Evolutionary conservation across 2,329 filamentous ascomycete genomes (phyloP), one percentile per base, ranked within the genome.

Genomic region (Trichoderma brevicompactum): DNA sequence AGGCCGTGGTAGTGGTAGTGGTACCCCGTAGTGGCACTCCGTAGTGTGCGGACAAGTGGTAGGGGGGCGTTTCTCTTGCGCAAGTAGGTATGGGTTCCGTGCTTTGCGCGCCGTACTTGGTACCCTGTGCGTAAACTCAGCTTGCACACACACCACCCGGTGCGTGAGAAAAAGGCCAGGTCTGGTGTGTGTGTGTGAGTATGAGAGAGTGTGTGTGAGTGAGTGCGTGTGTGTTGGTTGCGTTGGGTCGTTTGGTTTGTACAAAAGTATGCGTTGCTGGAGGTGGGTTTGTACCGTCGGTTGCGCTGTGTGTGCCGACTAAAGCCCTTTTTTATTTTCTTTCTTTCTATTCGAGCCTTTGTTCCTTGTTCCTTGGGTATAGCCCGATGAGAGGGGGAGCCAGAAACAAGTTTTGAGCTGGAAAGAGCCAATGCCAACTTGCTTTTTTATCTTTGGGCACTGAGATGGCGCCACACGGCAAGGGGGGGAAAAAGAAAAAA

Each of bases 41-140:
- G 46, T 49, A 49, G 17, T 52, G 23, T 19, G 23, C 49, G 9
- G 19, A 15, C n/a, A 32, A 46, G 58, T 36, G 55, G 59, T 50
- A 54, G 59, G 59, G 36, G 59, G n/a, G 59, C 49, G 48, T 46
- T 44, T n/a, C n/a, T 9, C 38, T 53, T 34, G 46, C 56, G 44
- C 23, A 5, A 28, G 23, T 28, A 28, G 23, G 23, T 28, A 28
- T 28, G 23, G 23, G 23, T 28, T 28, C 23, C 23, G 23, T 28
- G 23, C 23, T 28, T 28, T 38, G 28, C 28, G 23, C n/a, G 28
- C 32, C 28, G 59, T 63, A n/a, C n/a, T n/a, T n/a, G n/a, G n/a
- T n/a, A 63, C 59, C 59, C 59, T 63, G 59, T 63, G 59, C 40
- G 40, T 23, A 63, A 54, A 63, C 40, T 44, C 40, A 54, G 49